Base-by-base conservation (phyloP, 169 alveolate genomes). In the Cyclospora cayetanensis region DNA sequence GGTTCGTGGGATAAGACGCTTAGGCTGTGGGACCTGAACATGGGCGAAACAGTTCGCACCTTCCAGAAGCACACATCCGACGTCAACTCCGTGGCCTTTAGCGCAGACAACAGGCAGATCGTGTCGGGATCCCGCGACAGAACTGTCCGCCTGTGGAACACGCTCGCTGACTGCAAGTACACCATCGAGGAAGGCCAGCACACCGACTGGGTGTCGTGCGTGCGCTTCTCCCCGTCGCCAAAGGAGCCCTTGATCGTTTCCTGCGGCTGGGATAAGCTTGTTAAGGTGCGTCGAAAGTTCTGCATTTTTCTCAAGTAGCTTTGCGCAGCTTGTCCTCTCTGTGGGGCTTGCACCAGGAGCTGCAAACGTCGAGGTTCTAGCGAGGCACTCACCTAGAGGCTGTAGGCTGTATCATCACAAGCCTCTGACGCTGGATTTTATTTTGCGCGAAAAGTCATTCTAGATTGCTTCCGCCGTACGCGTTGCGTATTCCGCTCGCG, bases 41-140 rank as follows among this genome's bases (percentile, higher is more conserved):
- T 95, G 82, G 99, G 98, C 31, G 95, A 95, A 77, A 95, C 99
- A 43, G 98, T 97, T 52, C 97, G 99, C 90, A 96, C 97, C 70
- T 98, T 97, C 95, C 95, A 94, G 93, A 99, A 99, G 60, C 99
- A 98, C 95, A 96, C 98, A 39, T 95, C 97, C 91, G 99, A 98
- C 93, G 99, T 98, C 90, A 96, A 96, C 97, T 96, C 99, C 87
- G 99, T 98, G 82, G 99, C 99, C 22, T 97, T 99, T 96, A 97
- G 99, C 91, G 99, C 99, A 22, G 99, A 99, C 94, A 98, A 98
- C 96, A 97, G 99, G 86, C 99, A 98, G 96, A 99, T 99, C 92
- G 99, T 98, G 70, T 97, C 99, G n/a, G 99, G 99, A 31, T 96
- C 98, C 68, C 97, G 99, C 92, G 99, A 99, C 96, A 97, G 97